Conservation (phyloP, 1,284 basidiomycete species). For the Veloporphyrellus conicus region DNA sequence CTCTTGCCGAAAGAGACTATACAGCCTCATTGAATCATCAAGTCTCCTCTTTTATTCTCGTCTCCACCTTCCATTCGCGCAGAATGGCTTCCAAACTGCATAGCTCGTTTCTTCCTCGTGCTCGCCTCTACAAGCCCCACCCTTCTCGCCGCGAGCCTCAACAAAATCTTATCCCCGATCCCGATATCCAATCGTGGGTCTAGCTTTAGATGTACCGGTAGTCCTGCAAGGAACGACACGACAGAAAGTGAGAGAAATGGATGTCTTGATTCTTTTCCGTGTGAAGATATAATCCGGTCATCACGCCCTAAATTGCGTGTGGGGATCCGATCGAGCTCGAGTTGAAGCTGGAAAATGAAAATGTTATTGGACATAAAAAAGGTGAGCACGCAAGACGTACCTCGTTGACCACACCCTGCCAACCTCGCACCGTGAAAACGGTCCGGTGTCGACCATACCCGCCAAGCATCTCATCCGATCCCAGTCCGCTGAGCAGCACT, state of each 20-base stretch:
- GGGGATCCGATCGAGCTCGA: constrained; percentile 89
- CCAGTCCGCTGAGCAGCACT: constrained; percentile 87
- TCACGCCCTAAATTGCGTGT: constrained; percentile 89
- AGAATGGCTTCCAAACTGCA: constrained; percentile 95
- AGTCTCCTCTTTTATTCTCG: constrained; percentile 53
- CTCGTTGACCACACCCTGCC: constrained; percentile 76
- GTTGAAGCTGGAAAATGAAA: constrained; percentile 62
- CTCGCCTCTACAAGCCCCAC: constrained; percentile 70
- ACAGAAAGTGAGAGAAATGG: constrained; percentile 83
- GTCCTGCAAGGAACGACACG: constrained; percentile 65
- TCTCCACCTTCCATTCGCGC: constrained; percentile 76
- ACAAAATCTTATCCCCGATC: constrained; percentile 82
- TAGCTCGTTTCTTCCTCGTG: constrained; percentile 81
- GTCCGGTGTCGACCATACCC: constrained; percentile 90
- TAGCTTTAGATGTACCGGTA: constrained; percentile 79
- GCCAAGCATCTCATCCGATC: constrained; percentile 92
- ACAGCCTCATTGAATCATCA: constrained; percentile 19
- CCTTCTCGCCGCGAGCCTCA: constrained; percentile 66
- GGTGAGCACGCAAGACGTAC: constrained; percentile 36
- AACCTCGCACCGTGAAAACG: constrained; percentile 64
- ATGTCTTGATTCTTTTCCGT: constrained; percentile 86
- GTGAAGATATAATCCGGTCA: constrained; percentile 85
- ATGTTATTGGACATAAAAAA: not conserved
- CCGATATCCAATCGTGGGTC: constrained; percentile 68
- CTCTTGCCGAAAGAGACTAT: not conserved